Conservation (phyloP, 2,329 filamentous ascomycete genomes). For the Dactylonectria estremocensis region DNA sequence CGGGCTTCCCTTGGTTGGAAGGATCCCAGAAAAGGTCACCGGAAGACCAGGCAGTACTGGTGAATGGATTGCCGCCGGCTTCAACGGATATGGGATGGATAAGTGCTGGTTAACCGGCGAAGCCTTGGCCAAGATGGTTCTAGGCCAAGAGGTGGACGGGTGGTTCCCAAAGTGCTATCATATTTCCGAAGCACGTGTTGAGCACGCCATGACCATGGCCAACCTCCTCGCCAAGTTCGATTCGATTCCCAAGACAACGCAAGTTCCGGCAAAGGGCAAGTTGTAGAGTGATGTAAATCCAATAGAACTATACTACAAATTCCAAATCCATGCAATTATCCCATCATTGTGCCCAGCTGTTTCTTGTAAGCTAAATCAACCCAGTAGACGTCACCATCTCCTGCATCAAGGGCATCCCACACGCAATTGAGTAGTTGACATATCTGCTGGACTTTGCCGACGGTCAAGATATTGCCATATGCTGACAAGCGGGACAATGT, state of each 20-base stretch:
- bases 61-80: constrained; percentile 66
- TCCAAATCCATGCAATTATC: too few relatives aligned
- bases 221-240: too few relatives aligned
- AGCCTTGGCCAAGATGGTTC: constrained; percentile 51
- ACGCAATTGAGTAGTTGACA: too few relatives aligned
- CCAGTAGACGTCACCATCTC: constrained; percentile 38
- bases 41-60: constrained; percentile 41
- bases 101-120: constrained; percentile 65
- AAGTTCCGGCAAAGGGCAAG: too few relatives aligned
- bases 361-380: constrained; percentile 30
- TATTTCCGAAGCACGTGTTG: too few relatives aligned
- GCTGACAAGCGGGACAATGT: constrained; percentile 22
- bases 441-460: too few relatives aligned
- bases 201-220: too few relatives aligned
- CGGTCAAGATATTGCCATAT: too few relatives aligned
- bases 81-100: constrained; percentile 65
- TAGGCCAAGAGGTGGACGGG: constrained; percentile 40
- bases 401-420: neutral
- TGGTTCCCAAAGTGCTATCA: constrained; percentile 41
- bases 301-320: too few relatives aligned
- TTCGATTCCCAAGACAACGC: too few relatives aligned
- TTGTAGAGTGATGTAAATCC: too few relatives aligned
- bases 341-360: constrained; percentile 37
- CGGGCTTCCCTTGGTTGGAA: constrained; percentile 62
- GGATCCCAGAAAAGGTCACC: constrained; percentile 51